These are phyloP conservation scores for Inga laurina DNA, from an alignment of 306 rosid genomes.

Conservation along the genomic window DNA sequence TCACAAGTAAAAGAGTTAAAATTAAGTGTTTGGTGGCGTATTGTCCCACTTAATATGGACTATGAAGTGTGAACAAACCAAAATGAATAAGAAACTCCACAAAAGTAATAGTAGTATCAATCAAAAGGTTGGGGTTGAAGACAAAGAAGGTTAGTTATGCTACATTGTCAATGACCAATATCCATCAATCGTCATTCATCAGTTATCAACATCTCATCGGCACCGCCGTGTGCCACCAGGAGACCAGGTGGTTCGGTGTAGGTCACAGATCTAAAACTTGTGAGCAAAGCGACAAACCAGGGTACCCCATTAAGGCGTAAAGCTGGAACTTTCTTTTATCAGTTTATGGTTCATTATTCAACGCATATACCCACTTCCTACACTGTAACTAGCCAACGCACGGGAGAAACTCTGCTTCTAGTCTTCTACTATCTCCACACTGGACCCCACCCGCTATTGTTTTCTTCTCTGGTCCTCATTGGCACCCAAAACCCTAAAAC, in stretches of 20 bases:
- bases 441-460: neutral
- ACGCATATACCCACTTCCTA: neutral
- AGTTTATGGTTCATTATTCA: neutral
- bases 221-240: neutral
- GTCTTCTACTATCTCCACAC: neutral
- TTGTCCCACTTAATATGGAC: neutral
- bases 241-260: neutral
- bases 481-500: too few relatives aligned
- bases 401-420: neutral
- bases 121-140: neutral
- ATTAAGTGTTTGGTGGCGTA: neutral
- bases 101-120: neutral
- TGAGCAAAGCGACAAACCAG: neutral
- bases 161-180: neutral
- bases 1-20: neutral
- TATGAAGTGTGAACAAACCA: neutral
- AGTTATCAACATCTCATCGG: neutral
- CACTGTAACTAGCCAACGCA: neutral
- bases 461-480: neutral
- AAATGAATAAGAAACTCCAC: neutral
- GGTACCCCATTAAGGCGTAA: neutral
- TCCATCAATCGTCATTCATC: neutral
- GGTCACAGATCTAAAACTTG: neutral
- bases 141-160: neutral
- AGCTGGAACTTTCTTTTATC: neutral